Base-by-base conservation (phyloP, 768 basidiomycete genomes). In the Termitomyces titanicus region DNA sequence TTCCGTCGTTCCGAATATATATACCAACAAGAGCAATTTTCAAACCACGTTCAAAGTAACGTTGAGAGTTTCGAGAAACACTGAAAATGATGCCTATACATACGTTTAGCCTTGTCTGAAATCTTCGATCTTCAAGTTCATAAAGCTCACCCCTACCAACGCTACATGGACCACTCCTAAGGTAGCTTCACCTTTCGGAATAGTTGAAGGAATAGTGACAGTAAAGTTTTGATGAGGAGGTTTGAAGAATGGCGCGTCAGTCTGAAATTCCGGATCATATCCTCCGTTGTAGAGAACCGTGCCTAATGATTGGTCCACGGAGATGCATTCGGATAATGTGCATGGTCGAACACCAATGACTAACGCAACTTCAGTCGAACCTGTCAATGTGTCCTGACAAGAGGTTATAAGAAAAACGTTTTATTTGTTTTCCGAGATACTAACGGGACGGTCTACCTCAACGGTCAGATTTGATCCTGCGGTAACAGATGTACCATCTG, bases 391-490 rank as follows among this genome's bases (percentile, higher is more conserved):
- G 49, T 74, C 63, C 77, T 79, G 44, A 7, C 33, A 29, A 17
- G 40, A 61, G 13, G 29, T 39, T 15, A 42, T 40, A 27, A 27
- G 11, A 20, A 3, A 10, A 40, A 47, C 22, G 15, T 11, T 31
- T 5, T 38, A 42, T 25, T 11, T 9, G 24, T 11, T 27, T 24
- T 35, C 8, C 12, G 5, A 25, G n/a, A 3, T 2, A 68, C 78
- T 18, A 63, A 83, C 81, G 4, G 78, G 79, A 50, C 72, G 70
- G 53, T 78, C 76, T 7, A 84, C 62, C 57, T 80, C 75, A 3
- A 83, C 75, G 3, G 64, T 72, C 31, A 83, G 38, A 11, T 62
- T 60, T 7, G 57, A 62, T 5, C 82, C 81, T 27, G 74, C 58
- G 8, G 35, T 47, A 10, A 82, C 69, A 11, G 62, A 50, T 3